Evolutionary conservation across 768 basidiomycete genomes (phyloP), one percentile per base, ranked within the genome.

Genomic region (Collybiopsis confluens): DNA sequence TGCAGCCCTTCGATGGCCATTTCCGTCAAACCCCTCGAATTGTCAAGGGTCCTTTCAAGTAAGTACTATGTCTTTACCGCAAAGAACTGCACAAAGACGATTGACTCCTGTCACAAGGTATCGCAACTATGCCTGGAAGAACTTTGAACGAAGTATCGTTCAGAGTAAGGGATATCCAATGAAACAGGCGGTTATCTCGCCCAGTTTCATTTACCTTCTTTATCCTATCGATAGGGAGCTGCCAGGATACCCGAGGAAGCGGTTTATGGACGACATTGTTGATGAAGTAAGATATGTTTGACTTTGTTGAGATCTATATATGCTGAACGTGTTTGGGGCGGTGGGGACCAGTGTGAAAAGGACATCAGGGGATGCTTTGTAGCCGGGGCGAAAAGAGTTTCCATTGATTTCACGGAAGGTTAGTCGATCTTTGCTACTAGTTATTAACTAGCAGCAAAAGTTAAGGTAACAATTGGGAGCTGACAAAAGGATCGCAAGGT

Each of bases 381-480:
- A 28, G 50, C 50, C 10, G 50, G 50, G 41, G 50, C 50, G 24
- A 52, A 52, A 42, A n/a, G 50, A 41, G 50, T 52, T 3, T 52
- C 50, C 18, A 41, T 52, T 27, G 50, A 52, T 33, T 52, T 52
- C 18, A 52, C 50, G n/a, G 50, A 52, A 52, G 50, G 50, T 52
- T 9, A 27, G 50, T 52, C 1, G 21, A n/a, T 40, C 9, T 11
- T 23, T 33, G 40, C 1, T 2, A 15, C 10, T 20, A n/a, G n/a
- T n/a, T n/a, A n/a, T n/a, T n/a, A n/a, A n/a, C n/a, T n/a, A n/a
- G n/a, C n/a, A n/a, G n/a, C n/a, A n/a, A n/a, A n/a, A n/a, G n/a
- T 15, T 37, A 16, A 15, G 11, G 18, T 2, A 15, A 3, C 9
- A 9, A 23, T 27, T 33, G 30, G 30, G 13, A n/a, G n/a, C 13